A percentile compares a stretch with the other conserved stretches of the same genome.
Conservation (phyloP, 371 early-diverging fungal species). For the Mucor saturninus region DNA sequence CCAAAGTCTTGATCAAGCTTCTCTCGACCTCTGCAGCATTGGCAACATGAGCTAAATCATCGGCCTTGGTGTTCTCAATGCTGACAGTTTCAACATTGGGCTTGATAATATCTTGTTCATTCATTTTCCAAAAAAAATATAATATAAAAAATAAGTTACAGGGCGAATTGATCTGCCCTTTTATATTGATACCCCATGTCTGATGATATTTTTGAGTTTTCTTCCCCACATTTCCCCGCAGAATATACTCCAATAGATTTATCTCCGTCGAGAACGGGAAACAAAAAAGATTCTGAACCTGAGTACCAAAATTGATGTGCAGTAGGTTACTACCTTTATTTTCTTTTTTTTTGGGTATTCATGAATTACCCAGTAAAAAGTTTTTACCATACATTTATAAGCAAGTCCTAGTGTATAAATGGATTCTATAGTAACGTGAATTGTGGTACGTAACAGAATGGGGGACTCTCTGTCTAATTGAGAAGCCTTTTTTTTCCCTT, state of each 20-base stretch:
- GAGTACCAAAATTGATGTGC: not conserved
- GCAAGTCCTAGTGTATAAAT: too few species aligned
- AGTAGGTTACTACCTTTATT: not conserved
- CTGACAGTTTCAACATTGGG: not conserved
- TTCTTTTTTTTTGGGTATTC: not conserved
- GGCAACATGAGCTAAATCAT: slow-evolving; percentile 14
- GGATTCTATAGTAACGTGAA: too few species aligned
- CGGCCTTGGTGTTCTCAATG: slow-evolving; percentile 12
- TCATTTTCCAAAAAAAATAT: slow-evolving; percentile 6
- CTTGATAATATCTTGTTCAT: slow-evolving; percentile 1
- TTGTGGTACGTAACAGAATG: too few species aligned
- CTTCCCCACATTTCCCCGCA: slow-evolving; percentile 33
- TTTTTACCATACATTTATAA: too few species aligned
- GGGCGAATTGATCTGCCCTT: slow-evolving; percentile 2
- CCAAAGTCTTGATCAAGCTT: slow-evolving; percentile 67
- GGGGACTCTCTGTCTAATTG: too few species aligned
- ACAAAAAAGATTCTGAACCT: not conserved
- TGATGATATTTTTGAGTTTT: not conserved
- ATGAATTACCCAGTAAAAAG: not conserved
- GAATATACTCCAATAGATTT: slow-evolving; percentile 14
- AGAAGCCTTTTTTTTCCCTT: too few species aligned
- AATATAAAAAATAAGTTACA: slow-evolving; percentile 5
- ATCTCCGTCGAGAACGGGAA: slow-evolving; percentile 7
- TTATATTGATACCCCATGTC: not conserved
- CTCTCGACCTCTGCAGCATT: slow-evolving; percentile 32